Percentiles rank a stretch among this genome's conserved stretches.
phyloP scores from a whole-genome alignment of 495 filamentous ascomycete genomes.

The Hypoxylon lienhwacheense region DNA sequence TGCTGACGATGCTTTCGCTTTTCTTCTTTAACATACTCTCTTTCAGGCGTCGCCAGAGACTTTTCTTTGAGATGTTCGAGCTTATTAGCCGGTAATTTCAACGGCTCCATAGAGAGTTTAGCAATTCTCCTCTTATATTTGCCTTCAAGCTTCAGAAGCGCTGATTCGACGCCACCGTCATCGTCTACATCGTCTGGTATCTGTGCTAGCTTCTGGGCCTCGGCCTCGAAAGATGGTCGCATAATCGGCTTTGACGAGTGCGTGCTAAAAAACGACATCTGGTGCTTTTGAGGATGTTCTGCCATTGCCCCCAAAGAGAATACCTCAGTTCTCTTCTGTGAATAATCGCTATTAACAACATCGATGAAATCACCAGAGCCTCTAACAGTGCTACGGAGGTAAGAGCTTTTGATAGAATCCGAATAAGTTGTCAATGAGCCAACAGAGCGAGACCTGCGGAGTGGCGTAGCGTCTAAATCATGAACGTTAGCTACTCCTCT shows the following conservation, averaged over 20 bases:
- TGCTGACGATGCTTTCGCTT: constrained; percentile 52
- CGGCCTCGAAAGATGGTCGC: constrained; percentile 85
- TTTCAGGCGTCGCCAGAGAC: constrained; percentile 19
- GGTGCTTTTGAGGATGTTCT: constrained; percentile 47
- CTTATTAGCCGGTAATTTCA: constrained; percentile 23
- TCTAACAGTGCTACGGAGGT: constrained; percentile 44
- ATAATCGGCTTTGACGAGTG: constrained; percentile 75
- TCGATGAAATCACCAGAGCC: constrained; percentile 50
- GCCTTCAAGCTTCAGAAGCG: constrained; percentile 89
- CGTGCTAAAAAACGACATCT: constrained; percentile 68
- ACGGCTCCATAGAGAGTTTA: constrained; percentile 46
- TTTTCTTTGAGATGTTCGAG: constrained; percentile 14
- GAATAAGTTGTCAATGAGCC: constrained; percentile 70
- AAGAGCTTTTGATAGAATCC: constrained; percentile 68
- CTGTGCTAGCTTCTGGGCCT: constrained; percentile 82
- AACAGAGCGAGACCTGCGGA: constrained; percentile 67
- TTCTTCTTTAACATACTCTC: constrained; percentile 41
- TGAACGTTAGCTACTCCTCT: constrained; percentile 74
- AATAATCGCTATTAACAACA: constrained; percentile 46
- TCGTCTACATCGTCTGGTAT: constrained; percentile 82
- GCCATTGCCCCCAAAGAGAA: constrained; percentile 64
- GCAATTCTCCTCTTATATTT: constrained; percentile 64
- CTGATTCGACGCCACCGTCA: constrained; percentile 91
- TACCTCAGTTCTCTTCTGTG: constrained; percentile 41
- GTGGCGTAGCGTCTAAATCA: constrained; percentile 59